Evolutionary conservation across 495 filamentous ascomycete species (phyloP), one percentile per base, ranked within the genome.

Genomic region (Cercophora sp.): DNA sequence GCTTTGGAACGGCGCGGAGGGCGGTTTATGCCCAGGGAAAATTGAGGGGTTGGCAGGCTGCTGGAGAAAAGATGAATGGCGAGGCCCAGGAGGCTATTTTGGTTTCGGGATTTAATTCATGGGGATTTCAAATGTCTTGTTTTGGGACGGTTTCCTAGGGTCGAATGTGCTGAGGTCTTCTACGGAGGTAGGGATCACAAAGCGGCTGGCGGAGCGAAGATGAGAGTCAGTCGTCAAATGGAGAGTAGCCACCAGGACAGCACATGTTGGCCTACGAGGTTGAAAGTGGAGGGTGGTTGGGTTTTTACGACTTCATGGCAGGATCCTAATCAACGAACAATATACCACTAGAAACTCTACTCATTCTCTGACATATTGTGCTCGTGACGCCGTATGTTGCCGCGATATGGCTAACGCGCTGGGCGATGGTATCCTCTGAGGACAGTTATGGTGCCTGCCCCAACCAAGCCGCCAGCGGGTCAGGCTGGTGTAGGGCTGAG

Each of bases 51-150:
- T 49, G 48, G 61, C 61, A 56, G 65, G 66, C 64, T 69, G 67
- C 61, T 42, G 64, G 67, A 55, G 60, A 65, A 62, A 61, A 56
- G 63, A 71, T 64, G 66, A 65, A 71, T 63, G 65, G 67, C 60
- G 71, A 70, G 73, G 71, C 73, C 73, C 67, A 72, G 73, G 66
- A 72, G 72, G 66, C 23, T 66, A 34, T 39, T 52, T 48, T 59
- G 59, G 39, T 73, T 73, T 61, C 67, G 59, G 62, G 67, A 66
- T 76, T 59, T 64, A 66, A 62, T 74, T 70, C 66, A 41, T 51
- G 46, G 31, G 29, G 26, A 53, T 58, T 55, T 55, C 31, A 27
- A 25, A 15, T 49, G 45, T n/a, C n/a, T 45, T 52, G 29, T 39
- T 46, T 32, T 45, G 42, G 52, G 51, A 49, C 32, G 54, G 58